Evolutionary conservation across 2,329 filamentous ascomycete species (phyloP).

Genomic region (Fusarium keratoplasticum): DNA sequence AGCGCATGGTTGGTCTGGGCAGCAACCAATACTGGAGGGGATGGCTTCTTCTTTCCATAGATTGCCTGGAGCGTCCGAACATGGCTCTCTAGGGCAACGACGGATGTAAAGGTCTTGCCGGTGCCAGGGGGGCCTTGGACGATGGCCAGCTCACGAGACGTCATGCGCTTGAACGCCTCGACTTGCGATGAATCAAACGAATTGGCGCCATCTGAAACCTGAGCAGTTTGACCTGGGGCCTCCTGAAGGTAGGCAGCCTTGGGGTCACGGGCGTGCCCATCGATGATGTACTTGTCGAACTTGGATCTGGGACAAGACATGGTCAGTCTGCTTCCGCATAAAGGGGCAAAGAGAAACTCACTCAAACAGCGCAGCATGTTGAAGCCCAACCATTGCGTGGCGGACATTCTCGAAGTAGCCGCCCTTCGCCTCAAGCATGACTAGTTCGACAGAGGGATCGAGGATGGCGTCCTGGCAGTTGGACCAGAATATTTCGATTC

Average conservation of each 20-base stretch:
- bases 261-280: constrained; percentile 51
- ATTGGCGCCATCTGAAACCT: constrained; percentile 2
- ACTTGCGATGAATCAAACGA: constrained; percentile 78
- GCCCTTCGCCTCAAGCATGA: constrained; percentile 81
- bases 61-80: constrained; percentile 65
- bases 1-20: constrained; percentile 93
- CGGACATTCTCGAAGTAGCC: constrained; percentile 84
- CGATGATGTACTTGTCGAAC: constrained; percentile 71
- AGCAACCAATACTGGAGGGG: constrained; percentile 76
- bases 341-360: constrained; percentile 53
- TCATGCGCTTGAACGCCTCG: constrained; percentile 73
- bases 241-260: constrained; percentile 47
- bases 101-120: constrained; percentile 84
- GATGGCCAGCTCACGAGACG: constrained; percentile 78
- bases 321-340: neutral
- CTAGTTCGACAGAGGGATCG: constrained; percentile 75
- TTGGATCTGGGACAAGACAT: constrained; percentile 59
- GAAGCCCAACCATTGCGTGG: constrained; percentile 78
- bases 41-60: constrained; percentile 51
- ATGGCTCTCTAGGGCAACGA: constrained; percentile 68
- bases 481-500: constrained; percentile 81
- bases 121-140: constrained; percentile 84
- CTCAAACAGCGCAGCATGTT: constrained; percentile 66
- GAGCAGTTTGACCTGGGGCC: neutral
- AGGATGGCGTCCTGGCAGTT: constrained; percentile 68